Evolutionary conservation across 2,329 filamentous ascomycete species (phyloP), one percentile per base, ranked within the genome.

Genomic region (Amesomyces nigricolor): DNA sequence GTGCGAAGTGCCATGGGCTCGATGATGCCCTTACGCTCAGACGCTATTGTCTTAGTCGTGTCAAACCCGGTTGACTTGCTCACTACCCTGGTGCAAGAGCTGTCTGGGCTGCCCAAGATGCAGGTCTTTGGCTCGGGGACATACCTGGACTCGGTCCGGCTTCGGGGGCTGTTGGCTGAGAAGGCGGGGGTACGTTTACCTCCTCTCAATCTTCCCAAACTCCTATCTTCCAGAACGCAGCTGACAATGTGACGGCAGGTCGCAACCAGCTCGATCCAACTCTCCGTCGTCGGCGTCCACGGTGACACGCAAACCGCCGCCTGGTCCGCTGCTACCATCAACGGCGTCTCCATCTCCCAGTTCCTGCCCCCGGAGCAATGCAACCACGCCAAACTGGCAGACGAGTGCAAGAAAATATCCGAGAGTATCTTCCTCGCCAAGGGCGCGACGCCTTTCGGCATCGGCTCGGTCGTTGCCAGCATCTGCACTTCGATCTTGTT

Each of bases 61-160:
- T 73, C 79, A 2, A 80, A 81, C 62, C 79, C 79, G 0, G 78
- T 81, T 17, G 79, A 82, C 61, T 68, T 81, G 29, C 67, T 81
- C 35, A 80, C 79, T 1, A 73, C 75, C 45, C 72, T 80, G 49
- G 76, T 74, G 4, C 71, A 73, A 32, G 68, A 74, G 45, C 64
- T 77, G 14, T 76, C 75, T 0, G 73, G 75, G 1, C 68, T 81
- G 1, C 78, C 78, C 0, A 62, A 69, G 38, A 65, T 61, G 9
- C 78, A 80, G 58, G 77, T 81, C 11, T 62, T 81, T 22, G 79
- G 79, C 0, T 76, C 75, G 3, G 79, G 78, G 10, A 81, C 79
- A 0, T 76, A 74, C 60, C 70, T 81, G 3, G 79, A 81, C 59
- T 78, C 77, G 0, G 73, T 75, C 4, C 66, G 79, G 22, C 64